A percentile compares a stretch with the other conserved stretches of the same genome.
Evolutionary conservation across 257 asterid genomes (phyloP).

Genomic region (Nicotiana otophora): DNA sequence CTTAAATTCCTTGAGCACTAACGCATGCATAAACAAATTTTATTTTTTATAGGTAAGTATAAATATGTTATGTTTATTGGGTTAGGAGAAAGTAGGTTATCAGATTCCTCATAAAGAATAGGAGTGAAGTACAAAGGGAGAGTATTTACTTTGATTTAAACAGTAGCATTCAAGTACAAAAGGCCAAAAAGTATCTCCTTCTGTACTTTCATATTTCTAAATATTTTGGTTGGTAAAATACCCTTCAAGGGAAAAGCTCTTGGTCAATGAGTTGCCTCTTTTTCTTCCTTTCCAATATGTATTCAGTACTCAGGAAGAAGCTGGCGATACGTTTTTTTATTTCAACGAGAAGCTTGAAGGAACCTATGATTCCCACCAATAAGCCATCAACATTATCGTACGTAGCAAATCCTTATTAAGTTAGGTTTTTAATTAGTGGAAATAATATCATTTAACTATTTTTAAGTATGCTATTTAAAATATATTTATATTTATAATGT

Average conservation of each 20-base stretch:
- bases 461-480: no score
- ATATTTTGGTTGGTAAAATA: neutral
- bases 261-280: no score
- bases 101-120: neutral
- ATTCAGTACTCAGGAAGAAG: no score
- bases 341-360: no score
- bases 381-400: no score
- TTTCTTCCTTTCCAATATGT: no score
- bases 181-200: neutral
- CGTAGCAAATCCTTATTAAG: no score
- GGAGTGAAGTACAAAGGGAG: neutral
- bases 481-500: no score
- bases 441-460: no score
- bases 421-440: no score
- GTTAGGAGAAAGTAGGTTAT: conserved; percentile 6
- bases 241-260: neutral
- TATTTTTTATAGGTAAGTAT: neutral
- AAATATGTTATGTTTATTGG: neutral
- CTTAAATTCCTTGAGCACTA: neutral
- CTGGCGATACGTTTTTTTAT: no score
- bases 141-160: neutral
- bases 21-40: neutral
- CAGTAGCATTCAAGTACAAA: neutral
- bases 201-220: neutral
- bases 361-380: no score